These are phyloP conservation scores for Gentiana macrophylla DNA, from an alignment of 257 asterid genomes.

Conservation along the genomic window DNA sequence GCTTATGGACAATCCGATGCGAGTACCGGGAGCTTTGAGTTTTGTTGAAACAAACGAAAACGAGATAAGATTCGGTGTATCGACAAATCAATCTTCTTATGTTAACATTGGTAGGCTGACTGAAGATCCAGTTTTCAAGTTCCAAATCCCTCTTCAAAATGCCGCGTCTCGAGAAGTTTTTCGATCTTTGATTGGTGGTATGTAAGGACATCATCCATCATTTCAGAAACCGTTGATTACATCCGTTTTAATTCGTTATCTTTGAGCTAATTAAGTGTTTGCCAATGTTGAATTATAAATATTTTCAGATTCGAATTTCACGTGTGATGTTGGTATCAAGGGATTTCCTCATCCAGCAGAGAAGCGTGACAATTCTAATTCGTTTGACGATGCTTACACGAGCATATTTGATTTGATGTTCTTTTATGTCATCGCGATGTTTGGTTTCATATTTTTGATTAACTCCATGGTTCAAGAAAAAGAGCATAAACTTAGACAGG, in stretches of 20 bases:
- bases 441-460: conserved; percentile 26
- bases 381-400: neutral
- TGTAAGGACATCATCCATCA: neutral
- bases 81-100: conserved; percentile 24
- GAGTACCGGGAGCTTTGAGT: conserved; percentile 28
- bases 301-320: conserved; percentile 23
- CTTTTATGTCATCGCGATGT: conserved; percentile 24
- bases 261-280: no score
- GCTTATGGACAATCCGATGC: conserved; percentile 26
- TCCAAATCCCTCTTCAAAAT: conserved; percentile 32
- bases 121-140: conserved; percentile 33
- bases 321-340: conserved; percentile 25
- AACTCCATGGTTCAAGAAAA: conserved; percentile 30
- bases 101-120: conserved; percentile 13
- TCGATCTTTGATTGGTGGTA: conserved; percentile 31
- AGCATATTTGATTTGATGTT: conserved; percentile 10
- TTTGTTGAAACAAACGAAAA: conserved; percentile 18
- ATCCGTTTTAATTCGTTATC: no score
- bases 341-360: conserved; percentile 26
- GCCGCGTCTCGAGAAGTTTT: conserved; percentile 34
- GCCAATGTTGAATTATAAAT: neutral
- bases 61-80: conserved; percentile 27
- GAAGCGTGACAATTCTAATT: neutral
- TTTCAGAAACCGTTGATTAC: neutral
- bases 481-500: conserved; percentile 46